phyloP scores from a whole-genome alignment of 352 stramenopile genomes.

The Phytophthora sojae region DNA sequence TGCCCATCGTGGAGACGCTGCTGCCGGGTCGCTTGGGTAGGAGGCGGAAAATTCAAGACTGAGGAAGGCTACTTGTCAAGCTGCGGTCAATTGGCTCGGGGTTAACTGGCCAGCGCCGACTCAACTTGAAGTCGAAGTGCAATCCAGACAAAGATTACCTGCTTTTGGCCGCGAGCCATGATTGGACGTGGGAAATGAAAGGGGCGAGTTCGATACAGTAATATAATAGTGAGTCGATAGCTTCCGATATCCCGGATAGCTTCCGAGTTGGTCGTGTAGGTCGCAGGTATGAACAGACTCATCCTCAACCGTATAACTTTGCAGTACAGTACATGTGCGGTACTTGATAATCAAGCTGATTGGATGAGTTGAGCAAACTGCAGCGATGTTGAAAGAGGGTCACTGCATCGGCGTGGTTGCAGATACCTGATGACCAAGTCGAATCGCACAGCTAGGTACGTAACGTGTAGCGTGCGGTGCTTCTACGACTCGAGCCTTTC shows the following conservation, averaged over 20 bases:
- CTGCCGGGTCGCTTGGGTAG: background rate
- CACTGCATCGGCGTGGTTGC: background rate
- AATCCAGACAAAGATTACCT: background rate
- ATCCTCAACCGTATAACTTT: background rate
- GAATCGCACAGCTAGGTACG: too few species aligned
- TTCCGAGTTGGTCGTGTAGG: too few species aligned
- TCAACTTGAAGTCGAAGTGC: background rate
- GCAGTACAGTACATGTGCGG: too few species aligned
- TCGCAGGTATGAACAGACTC: background rate
- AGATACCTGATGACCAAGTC: too few species aligned
- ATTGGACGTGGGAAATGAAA: background rate
- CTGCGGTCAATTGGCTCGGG: background rate
- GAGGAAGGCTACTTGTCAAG: background rate
- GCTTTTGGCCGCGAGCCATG: background rate
- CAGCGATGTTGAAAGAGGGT: background rate
- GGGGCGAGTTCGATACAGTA: background rate
- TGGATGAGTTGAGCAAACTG: background rate
- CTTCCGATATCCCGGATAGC: too few species aligned
- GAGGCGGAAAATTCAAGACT: background rate
- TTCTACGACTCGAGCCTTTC: background rate
- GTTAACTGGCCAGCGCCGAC: background rate
- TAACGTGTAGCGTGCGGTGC: too few species aligned
- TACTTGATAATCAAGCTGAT: background rate
- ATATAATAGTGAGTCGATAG: too few species aligned
- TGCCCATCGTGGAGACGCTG: background rate